Evolutionary conservation across 2,329 filamentous ascomycete species (phyloP).

Genomic region (Fusarium luffae): DNA sequence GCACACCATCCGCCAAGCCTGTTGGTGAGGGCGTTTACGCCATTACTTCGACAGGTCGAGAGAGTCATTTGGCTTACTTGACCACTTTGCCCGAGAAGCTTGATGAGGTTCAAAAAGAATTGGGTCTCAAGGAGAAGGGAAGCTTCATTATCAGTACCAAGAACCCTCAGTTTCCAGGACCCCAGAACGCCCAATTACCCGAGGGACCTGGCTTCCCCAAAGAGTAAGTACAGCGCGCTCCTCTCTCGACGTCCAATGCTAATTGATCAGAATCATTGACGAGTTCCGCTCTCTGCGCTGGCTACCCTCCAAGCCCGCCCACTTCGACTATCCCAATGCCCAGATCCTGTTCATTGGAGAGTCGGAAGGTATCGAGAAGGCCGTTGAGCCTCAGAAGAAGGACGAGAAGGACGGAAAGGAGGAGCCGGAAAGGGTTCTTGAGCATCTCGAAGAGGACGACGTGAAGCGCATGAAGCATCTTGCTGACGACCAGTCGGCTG

Average conservation of each 20-base stretch:
- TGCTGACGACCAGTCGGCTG: conserved; percentile 57
- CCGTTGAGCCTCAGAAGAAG: conserved; percentile 57
- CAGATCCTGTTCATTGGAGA: conserved; percentile 86
- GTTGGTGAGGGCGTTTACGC: conserved; percentile 90
- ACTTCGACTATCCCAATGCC: conserved; percentile 78
- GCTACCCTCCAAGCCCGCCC: conserved; percentile 77
- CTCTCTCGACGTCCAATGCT: not conserved
- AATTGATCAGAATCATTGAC: conserved; percentile 66
- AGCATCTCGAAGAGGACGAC: conserved; percentile 81
- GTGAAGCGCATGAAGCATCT: conserved; percentile 69
- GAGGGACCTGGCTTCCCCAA: conserved; percentile 76
- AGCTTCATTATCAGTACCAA: conserved; percentile 84
- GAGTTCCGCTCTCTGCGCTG: conserved; percentile 80
- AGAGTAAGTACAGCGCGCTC: conserved; percentile 60
- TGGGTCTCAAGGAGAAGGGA: conserved; percentile 77
- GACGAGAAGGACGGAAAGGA: conserved; percentile 51
- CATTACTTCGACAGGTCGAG: conserved; percentile 76
- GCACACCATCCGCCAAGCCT: conserved; percentile 75
- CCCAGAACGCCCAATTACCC: conserved; percentile 70
- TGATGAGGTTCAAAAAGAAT: conserved; percentile 77
- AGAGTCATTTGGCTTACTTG: conserved; percentile 83
- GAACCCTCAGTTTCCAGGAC: conserved; percentile 78
- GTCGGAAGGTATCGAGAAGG: conserved; percentile 66
- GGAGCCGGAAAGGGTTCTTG: conserved; percentile 75
- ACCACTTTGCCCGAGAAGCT: conserved; percentile 77